These are phyloP conservation scores for Trichosporon asahii DNA, from an alignment of 1,284 basidiomycete species.

Conservation along the genomic window DNA sequence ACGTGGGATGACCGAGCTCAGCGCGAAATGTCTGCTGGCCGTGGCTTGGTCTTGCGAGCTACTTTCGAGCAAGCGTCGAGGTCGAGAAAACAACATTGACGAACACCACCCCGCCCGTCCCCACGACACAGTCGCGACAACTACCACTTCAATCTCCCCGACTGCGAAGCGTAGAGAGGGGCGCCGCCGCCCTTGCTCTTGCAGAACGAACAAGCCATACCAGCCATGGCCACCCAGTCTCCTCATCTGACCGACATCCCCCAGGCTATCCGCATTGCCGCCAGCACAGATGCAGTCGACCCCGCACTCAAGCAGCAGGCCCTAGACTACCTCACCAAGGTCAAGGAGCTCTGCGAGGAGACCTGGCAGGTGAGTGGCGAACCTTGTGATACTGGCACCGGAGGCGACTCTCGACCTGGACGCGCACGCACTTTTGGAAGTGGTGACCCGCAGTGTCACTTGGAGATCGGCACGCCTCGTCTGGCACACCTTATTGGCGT, in stretches of 20 bases:
- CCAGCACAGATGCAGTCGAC: conserved; percentile 40
- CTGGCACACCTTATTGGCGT: not conserved
- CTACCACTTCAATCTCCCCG: not conserved
- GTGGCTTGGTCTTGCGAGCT: conserved; percentile 9
- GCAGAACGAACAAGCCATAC: not conserved
- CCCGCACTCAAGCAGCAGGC: conserved; percentile 48
- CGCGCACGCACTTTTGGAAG: not conserved
- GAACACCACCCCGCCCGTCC: not conserved
- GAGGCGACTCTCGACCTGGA: not conserved
- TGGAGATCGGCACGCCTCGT: not conserved
- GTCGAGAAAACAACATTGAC: not conserved
- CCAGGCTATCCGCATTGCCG: conserved; percentile 50
- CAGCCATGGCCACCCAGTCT: conserved; percentile 31
- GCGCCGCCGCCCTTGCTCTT: conserved; percentile 7
- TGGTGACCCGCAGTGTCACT: not conserved
- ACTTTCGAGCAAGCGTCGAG: not conserved
- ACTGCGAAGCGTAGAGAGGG: not conserved
- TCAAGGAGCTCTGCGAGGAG: conserved; percentile 49
- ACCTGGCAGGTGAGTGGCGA: conserved; percentile 50
- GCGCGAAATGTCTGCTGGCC: conserved; percentile 4
- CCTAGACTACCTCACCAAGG: conserved; percentile 49
- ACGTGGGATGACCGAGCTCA: not conserved
- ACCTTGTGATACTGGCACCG: not conserved
- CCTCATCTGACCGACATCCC: conserved; percentile 50
- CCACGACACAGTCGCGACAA: not conserved